Percentiles rank a stretch among this genome's conserved stretches.
Conservation (phyloP, 345 rosid species). For the Citrus cavaleriei region DNA sequence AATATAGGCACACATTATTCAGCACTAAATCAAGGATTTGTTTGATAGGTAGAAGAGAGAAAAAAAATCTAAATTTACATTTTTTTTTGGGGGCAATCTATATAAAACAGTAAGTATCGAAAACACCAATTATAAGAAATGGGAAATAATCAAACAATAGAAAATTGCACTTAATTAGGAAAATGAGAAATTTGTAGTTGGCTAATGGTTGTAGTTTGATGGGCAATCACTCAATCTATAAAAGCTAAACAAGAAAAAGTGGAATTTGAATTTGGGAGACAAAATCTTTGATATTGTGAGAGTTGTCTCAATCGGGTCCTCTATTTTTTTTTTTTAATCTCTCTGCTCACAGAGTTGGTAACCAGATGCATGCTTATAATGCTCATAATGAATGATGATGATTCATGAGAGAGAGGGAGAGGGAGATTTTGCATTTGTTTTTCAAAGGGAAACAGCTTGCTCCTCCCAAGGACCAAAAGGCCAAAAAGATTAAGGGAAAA, state of each 20-base stretch:
- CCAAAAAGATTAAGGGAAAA: not conserved
- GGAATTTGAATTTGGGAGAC: conserved; percentile 44
- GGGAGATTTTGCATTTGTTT: conserved; percentile 10
- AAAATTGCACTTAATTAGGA: not conserved
- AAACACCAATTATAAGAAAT: not conserved
- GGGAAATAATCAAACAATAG: not conserved
- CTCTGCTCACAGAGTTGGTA: conserved; percentile 31
- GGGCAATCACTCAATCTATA: not conserved
- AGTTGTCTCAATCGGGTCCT: conserved; percentile 15
- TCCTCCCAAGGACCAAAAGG: conserved; percentile 48
- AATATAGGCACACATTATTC: no score
- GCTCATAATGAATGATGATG: conserved; percentile 23
- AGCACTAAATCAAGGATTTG: no score
- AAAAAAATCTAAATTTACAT: no score
- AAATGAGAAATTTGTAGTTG: not conserved
- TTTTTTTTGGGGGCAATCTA: not conserved
- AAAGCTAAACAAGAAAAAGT: conserved; percentile 13
- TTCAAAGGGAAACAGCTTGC: conserved; percentile 72
- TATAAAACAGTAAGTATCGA: not conserved
- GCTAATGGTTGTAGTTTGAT: not conserved
- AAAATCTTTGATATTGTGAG: conserved; percentile 36
- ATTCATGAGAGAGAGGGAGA: conserved; percentile 3
- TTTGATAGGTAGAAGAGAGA: no score
- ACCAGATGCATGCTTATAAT: conserved; percentile 28
- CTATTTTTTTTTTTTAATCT: not conserved